These are phyloP conservation scores for Leptographium wingfieldii DNA, from an alignment of 2,329 filamentous ascomycete genomes.

Conservation along the genomic window DNA sequence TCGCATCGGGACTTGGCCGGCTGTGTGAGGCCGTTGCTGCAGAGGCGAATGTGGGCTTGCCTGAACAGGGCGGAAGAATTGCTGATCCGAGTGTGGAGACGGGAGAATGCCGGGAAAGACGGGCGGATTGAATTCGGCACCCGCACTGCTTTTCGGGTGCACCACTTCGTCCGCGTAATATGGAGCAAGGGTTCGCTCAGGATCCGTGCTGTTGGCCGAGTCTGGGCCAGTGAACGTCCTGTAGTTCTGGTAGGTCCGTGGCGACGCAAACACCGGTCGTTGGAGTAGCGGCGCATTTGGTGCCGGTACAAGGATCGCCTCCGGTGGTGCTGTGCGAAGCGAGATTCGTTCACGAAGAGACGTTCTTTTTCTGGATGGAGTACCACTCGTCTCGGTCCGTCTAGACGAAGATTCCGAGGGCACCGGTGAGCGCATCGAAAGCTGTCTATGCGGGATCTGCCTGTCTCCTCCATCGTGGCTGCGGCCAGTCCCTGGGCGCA, in stretches of 20 bases:
- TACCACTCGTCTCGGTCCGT: neutral
- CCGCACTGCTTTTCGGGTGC: constrained; percentile 15
- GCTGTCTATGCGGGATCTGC: neutral
- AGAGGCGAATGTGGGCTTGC: constrained; percentile 52
- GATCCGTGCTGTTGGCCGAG: constrained; percentile 35
- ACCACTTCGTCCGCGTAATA: neutral
- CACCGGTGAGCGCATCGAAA: neutral
- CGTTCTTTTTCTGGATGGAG: constrained; percentile 18
- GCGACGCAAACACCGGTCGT: constrained; percentile 18
- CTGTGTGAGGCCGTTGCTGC: constrained; percentile 45
- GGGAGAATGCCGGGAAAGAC: constrained; percentile 26
- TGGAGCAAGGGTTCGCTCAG: constrained; percentile 23
- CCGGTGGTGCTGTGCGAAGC: constrained; percentile 36
- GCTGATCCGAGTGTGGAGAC: constrained; percentile 39
- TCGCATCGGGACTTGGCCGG: constrained; percentile 24
- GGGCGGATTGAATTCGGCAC: constrained; percentile 23
- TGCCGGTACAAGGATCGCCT: constrained; percentile 41
- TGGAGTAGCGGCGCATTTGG: constrained; percentile 23
- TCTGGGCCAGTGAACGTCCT: constrained; percentile 23
- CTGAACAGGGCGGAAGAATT: constrained; percentile 49
- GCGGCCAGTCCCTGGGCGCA: neutral
- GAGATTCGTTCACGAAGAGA: constrained; percentile 43
- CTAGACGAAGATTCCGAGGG: neutral
- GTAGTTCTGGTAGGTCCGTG: constrained; percentile 19
- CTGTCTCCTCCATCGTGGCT: neutral